These are phyloP conservation scores for Russula brevipes DNA, from an alignment of 768 basidiomycete genomes.

Conservation along the genomic window DNA sequence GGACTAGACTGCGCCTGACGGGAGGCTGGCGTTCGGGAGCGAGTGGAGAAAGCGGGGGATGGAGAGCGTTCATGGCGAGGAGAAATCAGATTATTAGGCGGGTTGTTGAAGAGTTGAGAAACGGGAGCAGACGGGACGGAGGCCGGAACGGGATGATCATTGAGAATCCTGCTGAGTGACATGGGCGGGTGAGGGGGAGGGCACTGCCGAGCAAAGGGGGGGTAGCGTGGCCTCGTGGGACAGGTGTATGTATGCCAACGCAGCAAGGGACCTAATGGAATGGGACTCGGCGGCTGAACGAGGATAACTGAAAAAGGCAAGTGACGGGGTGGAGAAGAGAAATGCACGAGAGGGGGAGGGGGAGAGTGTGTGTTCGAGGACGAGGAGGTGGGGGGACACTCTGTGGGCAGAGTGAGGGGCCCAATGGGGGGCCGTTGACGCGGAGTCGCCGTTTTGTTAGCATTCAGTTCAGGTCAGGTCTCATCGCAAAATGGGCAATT, in stretches of 20 bases:
- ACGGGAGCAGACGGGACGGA: slow-evolving; percentile 28
- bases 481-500: slow-evolving; percentile 21
- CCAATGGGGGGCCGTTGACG: slow-evolving; percentile 18
- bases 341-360: not conserved
- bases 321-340: not conserved
- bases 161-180: slow-evolving; percentile 29
- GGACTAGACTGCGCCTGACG: slow-evolving; percentile 27
- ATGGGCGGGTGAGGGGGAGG: slow-evolving; percentile 16
- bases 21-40: slow-evolving; percentile 21
- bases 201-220: not conserved
- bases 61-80: slow-evolving; percentile 18
- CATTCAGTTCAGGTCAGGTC: slow-evolving; percentile 17
- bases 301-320: not conserved
- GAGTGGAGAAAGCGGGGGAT: slow-evolving; percentile 20
- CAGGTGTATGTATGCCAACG: not conserved
- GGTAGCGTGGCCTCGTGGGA: slow-evolving; percentile 20
- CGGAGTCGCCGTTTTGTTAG: slow-evolving; percentile 22
- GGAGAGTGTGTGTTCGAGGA: not conserved
- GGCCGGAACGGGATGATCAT: slow-evolving; percentile 46
- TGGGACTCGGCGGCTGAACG: not conserved
- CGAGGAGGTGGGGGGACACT: too few relatives aligned
- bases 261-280: not conserved
- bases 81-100: slow-evolving; percentile 28
- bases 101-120: slow-evolving; percentile 32
- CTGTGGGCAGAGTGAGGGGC: slow-evolving; percentile 4